These are phyloP conservation scores for Penicillium diatomitis DNA, from an alignment of 495 filamentous ascomycete genomes.

Conservation along the genomic window DNA sequence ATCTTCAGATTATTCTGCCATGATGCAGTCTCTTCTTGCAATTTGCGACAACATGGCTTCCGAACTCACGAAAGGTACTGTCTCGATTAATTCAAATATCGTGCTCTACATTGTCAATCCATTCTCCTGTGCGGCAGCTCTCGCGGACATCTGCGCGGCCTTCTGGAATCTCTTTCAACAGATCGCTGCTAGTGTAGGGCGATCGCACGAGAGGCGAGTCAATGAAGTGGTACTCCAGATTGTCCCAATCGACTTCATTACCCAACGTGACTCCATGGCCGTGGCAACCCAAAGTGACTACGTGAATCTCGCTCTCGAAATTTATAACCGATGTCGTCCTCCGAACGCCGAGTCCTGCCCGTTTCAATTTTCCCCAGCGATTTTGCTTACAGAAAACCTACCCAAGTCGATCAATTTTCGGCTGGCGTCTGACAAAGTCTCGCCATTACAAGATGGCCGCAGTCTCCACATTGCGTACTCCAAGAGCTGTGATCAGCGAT, in stretches of 20 bases:
- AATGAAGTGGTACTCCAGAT: constrained; percentile 80
- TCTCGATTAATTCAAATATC: constrained; percentile 48
- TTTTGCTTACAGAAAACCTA: constrained; percentile 63
- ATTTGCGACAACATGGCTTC: constrained; percentile 38
- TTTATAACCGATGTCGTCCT: constrained; percentile 74
- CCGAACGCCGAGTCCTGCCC: constrained; percentile 33
- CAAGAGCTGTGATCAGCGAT: constrained; percentile 70
- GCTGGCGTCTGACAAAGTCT: constrained; percentile 43
- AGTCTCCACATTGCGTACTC: constrained; percentile 84
- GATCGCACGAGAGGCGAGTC: constrained; percentile 38
- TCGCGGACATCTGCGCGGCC: constrained; percentile 68
- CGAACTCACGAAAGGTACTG: constrained; percentile 32
- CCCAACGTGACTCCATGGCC: constrained; percentile 54
- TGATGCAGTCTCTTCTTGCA: constrained; percentile 28
- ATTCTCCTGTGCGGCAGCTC: constrained; percentile 50
- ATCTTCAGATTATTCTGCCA: constrained; percentile 21
- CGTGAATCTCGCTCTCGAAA: constrained; percentile 63
- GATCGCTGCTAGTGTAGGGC: constrained; percentile 45
- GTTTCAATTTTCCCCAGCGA: constrained; percentile 52
- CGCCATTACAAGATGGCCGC: constrained; percentile 72
- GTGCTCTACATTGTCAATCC: constrained; percentile 86
- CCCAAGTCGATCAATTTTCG: constrained; percentile 75
- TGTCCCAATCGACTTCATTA: constrained; percentile 62
- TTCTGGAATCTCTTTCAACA: constrained; percentile 68
- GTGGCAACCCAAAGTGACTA: constrained; percentile 61